Percentiles rank a stretch among this genome's conserved stretches.
These are phyloP conservation scores for Penicillium coffeae DNA, from an alignment of 495 filamentous ascomycete genomes.

Conservation along the genomic window DNA sequence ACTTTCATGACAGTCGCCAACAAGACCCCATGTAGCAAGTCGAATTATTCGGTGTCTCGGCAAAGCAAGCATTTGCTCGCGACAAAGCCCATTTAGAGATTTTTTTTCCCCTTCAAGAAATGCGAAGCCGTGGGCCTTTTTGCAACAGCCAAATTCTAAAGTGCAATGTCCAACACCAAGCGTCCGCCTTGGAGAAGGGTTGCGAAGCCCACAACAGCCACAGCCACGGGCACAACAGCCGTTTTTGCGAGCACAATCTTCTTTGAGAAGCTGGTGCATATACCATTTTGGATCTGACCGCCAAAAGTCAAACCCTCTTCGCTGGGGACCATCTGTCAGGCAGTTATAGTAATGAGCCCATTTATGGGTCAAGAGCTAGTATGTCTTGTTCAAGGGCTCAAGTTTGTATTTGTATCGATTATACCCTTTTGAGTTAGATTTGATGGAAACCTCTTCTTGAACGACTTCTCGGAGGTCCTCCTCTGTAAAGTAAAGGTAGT, in stretches of 20 bases:
- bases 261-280: conserved; percentile 1
- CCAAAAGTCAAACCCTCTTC: neutral
- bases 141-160: conserved; percentile 8
- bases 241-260: conserved; percentile 4
- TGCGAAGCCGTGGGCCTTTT: neutral
- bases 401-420: too few species aligned
- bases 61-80: neutral
- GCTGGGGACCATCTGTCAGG: neutral
- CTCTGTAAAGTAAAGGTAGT: too few species aligned
- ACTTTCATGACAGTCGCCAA: neutral
- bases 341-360: neutral
- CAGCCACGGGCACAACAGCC: conserved; percentile 9
- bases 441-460: too few species aligned
- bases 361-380: too few species aligned
- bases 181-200: neutral
- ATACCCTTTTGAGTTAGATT: too few species aligned
- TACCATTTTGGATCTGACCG: conserved; percentile 8
- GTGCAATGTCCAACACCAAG: conserved; percentile 10
- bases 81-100: neutral
- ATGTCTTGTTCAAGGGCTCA: too few species aligned
- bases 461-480: too few species aligned
- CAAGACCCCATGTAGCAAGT: neutral
- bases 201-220: conserved; percentile 7
- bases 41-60: neutral
- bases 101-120: neutral